These are phyloP conservation scores for Thielaviopsis euricoi DNA, from an alignment of 2,329 filamentous ascomycete genomes.

Conservation along the genomic window DNA sequence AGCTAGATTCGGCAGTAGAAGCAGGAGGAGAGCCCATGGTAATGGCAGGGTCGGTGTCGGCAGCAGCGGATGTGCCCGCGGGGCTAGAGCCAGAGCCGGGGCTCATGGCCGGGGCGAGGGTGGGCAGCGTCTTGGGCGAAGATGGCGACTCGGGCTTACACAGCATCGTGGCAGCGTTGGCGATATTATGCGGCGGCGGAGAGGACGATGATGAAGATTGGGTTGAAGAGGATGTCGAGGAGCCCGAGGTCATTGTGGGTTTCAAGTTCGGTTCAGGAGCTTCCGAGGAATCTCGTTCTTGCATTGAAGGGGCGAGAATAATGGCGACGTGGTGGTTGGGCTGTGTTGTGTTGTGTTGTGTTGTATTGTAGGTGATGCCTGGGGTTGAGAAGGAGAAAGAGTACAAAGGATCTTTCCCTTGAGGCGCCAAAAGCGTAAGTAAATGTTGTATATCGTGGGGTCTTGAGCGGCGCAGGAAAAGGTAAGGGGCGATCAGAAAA, in stretches of 20 bases:
- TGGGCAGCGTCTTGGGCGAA: not conserved
- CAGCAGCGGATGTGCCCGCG: not conserved
- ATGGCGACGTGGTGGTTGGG: not conserved
- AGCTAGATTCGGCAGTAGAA: not conserved
- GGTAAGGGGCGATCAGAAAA: too few relatives aligned
- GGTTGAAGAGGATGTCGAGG: not conserved
- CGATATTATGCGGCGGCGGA: not conserved
- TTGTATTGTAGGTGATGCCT: too few relatives aligned
- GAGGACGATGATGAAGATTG: not conserved
- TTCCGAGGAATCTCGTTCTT: not conserved
- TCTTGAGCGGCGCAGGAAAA: not conserved
- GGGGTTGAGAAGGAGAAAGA: too few relatives aligned
- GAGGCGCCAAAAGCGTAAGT: not conserved
- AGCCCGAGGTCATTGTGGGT: not conserved
- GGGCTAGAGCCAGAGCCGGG: not conserved
- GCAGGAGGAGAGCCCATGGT: not conserved
- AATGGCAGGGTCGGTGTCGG: not conserved
- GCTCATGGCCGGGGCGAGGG: not conserved
- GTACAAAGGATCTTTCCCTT: not conserved
- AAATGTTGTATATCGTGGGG: not conserved
- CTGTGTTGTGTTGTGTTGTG: too few relatives aligned
- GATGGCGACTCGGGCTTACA: too few relatives aligned
- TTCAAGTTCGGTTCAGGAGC: not conserved
- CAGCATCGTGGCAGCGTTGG: not conserved
- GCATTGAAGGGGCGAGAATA: not conserved